Conservation (phyloP, 345 rosid genomes). For the Citrus reticulata region DNA sequence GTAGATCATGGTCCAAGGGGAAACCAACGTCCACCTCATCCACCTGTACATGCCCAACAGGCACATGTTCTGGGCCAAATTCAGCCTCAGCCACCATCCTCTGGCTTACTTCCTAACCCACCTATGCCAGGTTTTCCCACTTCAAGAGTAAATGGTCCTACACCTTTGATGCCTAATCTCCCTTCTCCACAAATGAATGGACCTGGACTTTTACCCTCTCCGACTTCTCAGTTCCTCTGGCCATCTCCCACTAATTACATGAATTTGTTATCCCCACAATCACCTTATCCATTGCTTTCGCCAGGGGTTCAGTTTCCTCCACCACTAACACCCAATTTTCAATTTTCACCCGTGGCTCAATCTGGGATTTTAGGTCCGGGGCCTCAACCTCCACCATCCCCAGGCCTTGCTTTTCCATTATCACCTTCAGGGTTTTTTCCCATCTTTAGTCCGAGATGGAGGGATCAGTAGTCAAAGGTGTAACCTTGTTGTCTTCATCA, state of each 20-base stretch:
- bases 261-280: conserved; percentile 64
- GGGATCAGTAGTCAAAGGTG: conserved; percentile 37
- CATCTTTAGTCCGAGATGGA: conserved; percentile 77
- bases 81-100: conserved; percentile 35
- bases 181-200: conserved; percentile 61
- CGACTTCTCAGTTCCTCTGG: conserved; percentile 75
- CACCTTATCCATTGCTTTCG: conserved; percentile 68
- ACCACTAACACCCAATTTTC: conserved; percentile 67
- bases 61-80: conserved; percentile 32
- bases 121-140: conserved; percentile 39
- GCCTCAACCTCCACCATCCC: conserved; percentile 74
- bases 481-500: conserved; percentile 5
- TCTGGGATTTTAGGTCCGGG: conserved; percentile 72
- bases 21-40: conserved; percentile 36
- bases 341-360: conserved; percentile 65
- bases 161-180: conserved; percentile 40
- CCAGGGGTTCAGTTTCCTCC: conserved; percentile 84
- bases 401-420: conserved; percentile 60
- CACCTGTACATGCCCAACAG: conserved; percentile 16
- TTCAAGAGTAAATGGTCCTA: conserved; percentile 57
- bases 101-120: conserved; percentile 52
- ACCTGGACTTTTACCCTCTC: conserved; percentile 64
- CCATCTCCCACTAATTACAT: conserved; percentile 66
- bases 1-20: conserved; percentile 46
- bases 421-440: conserved; percentile 80